Evolutionary conservation across 352 stramenopile species (phyloP), one percentile per base, ranked within the genome.

Genomic region (Blastocystis sp.): DNA sequence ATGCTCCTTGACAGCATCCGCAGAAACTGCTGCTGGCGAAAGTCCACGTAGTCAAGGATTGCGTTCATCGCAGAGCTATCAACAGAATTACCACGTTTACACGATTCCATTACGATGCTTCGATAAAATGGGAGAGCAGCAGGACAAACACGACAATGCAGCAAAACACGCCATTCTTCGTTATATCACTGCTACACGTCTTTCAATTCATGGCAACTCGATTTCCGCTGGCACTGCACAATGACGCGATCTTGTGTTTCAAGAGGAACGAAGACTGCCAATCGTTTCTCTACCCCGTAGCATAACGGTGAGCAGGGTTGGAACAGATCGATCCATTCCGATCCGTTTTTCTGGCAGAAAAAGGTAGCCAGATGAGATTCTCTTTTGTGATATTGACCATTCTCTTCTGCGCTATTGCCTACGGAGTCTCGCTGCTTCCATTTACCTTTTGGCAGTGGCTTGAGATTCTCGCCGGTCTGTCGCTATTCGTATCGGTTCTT

Each of bases 11-110:
- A 67, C 21, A 52, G 38, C 1, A 62, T 45, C 17, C 74, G 53
- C 74, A 84, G 10, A 17, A 59, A 70, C 34, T 67, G 74, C 1
- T 38, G 74, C 28, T 52, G 45, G 9, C 17, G 40, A 19, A 43
- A 41, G 38, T 84, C 52, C 41, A 84, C 21, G 60, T 69, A 84
- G 17, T 28, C 17, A 19, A 84, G 11, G 21, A 84, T 45, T 4
- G 45, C 45, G 64, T 23, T 21, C 45, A 40, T 14, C 38, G n/a
- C 38, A 40, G 4, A 66, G 28, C 0, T 34, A 66, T n/a, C 61
- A 66, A 66, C 61, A 66, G 61, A 66, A 66, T n/a, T 40, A 66
- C 28, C 61, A 66, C 28, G 40, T 66, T 34, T n/a, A 66, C 10
- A 10, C 7, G 61, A n/a, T 66, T 66, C 40, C 61, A 66, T n/a